These are phyloP conservation scores for Dioscorea zingiberensis DNA, from an alignment of 106 monocot species.

Conservation along the genomic window DNA sequence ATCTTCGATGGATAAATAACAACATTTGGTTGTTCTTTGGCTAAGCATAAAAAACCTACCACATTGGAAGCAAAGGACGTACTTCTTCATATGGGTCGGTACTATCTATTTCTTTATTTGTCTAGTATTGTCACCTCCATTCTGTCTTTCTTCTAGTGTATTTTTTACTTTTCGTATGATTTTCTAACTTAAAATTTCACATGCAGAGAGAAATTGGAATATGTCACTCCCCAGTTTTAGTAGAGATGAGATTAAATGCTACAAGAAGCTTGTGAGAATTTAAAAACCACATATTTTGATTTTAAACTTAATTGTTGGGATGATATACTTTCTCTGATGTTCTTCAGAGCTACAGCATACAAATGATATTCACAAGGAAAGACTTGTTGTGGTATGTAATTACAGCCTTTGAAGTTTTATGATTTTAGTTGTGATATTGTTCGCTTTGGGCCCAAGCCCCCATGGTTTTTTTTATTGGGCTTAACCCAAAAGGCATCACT, in stretches of 20 bases:
- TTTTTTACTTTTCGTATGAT: neutral
- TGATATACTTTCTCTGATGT: slow-evolving; percentile 4
- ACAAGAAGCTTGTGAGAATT: slow-evolving; percentile 71
- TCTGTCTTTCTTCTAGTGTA: neutral
- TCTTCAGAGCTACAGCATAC: slow-evolving; percentile 29
- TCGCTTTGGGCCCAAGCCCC: no score
- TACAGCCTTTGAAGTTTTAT: neutral
- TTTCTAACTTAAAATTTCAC: neutral
- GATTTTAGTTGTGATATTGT: neutral
- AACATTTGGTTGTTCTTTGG: slow-evolving; percentile 79
- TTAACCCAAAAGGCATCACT: no score
- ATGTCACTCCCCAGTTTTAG: slow-evolving; percentile 83
- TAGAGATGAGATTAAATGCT: slow-evolving; percentile 90
- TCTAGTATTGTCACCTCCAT: neutral
- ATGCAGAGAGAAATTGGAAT: slow-evolving; percentile 92
- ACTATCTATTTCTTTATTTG: neutral
- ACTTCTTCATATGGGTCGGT: slow-evolving; percentile 75
- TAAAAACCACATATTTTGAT: neutral
- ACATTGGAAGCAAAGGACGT: slow-evolving; percentile 90
- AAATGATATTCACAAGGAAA: slow-evolving; percentile 94
- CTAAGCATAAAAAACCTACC: slow-evolving; percentile 88
- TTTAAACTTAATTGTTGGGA: slow-evolving; percentile 1
- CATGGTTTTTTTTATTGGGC: no score
- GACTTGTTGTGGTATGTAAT: slow-evolving; percentile 74
- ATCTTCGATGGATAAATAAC: slow-evolving; percentile 42